Evolutionary conservation across 176 grass and related monocot genomes (phyloP), one percentile per base, ranked within the genome.

Genomic region (Eleusine coracana): DNA sequence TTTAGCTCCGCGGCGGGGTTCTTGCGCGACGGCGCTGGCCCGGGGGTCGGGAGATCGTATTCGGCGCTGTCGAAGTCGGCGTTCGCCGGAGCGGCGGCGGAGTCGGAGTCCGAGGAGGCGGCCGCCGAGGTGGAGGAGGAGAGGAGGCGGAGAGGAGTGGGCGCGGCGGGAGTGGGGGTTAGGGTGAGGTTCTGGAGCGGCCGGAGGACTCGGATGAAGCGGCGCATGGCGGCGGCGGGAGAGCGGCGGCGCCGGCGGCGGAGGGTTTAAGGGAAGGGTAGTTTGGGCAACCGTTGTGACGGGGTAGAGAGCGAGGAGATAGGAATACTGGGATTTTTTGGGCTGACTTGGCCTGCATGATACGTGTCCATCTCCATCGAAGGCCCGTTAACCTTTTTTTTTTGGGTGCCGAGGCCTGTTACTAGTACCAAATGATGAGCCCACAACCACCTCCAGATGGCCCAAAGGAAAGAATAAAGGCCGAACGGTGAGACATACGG

Each of bases 11-110:
- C 62, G 65, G 70, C 64, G 20, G 82, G 64, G 87, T 76, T 65
- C 6, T 50, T 49, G 71, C 70, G 51, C 66, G 45, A 18, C 36
- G 79, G 79, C 17, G 66, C 44, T 5, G 86, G 73, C 10, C 34
- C 76, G 1, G 87, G 60, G 4, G 77, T 83, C 3, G 82, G 87
- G 14, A 89, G 87, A 27, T 38, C 28, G 77, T 85, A 89, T 2
- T 89, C 77, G 10, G 77, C 45, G 72, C 87, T 89, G 56, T 85
- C 59, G 56, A 85, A 89, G 59, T 89, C 82, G 28, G 87, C 87
- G 17, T 39, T 75, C 2, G 60, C 37, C 9, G 46, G 68, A 2
- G 82, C 28, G 4, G 75, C 6, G 21, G 81, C 29, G 31, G 82
- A 76, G 52, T 85, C 87, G 1, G 87, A 85, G 27, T 85, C 87